Evolutionary conservation across 129 eudicot genomes (phyloP), one percentile per base, ranked within the genome.

Genomic region (Centella asiatica): DNA sequence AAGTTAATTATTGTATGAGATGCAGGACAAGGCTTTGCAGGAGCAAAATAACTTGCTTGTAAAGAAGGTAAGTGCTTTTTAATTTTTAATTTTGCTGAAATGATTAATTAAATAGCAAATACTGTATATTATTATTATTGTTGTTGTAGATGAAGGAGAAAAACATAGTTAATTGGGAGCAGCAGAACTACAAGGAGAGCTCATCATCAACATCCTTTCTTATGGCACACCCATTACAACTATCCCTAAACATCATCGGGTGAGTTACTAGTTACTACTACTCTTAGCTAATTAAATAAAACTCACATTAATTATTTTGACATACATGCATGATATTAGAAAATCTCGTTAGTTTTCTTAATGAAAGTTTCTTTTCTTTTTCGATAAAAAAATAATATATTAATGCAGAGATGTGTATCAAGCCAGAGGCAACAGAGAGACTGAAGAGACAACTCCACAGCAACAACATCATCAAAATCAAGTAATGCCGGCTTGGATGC

Each of bases 1-100:
- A 7, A 28, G 20, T 54, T 23, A 10, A 19, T 48, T n/a, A 23
- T 52, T 23, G 33, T 31, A 1, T 56, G 11, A 18, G 19, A 31
- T 8, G n/a, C 27, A 57, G 62, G 62, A 33, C 62, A 57, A 57
- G 62, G 45, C 3, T 57, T 19, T 57, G 62, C 62, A 57, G 44
- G 62, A 32, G 22, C 62, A 57, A 33, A 32, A 57, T 19, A 57
- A 57, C n/a, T 22, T 19, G 24, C 62, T 57, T 34, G 51, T 74
- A 29, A 80, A 89, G 67, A 69, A 83, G 94, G 96, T 88, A 53
- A n/a, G n/a, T n/a, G 68, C 33, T 3, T 33, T 48, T 32, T 52
- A 6, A 25, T 52, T 33, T 11, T 6, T 0, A 10, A 42, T 10
- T 25, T 12, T 52, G 4, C 4, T 8, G 57, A n/a, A n/a, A n/a